Evolutionary conservation across 208 protist genomes (phyloP), one percentile per base, ranked within the genome.

Genomic region (Wallacemonas sp.): DNA sequence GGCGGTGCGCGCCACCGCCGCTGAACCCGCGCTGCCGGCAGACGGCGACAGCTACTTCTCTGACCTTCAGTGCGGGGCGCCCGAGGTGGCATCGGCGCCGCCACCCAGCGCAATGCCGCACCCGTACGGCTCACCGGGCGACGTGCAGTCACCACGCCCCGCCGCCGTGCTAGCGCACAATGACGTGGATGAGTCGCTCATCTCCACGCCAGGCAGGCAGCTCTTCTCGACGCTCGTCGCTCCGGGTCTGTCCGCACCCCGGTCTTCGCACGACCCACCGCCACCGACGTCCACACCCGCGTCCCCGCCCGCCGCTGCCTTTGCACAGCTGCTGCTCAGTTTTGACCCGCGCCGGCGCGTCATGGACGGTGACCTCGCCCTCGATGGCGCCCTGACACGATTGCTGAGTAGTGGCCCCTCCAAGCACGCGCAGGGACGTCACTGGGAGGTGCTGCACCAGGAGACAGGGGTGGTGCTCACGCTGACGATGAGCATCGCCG

Each of bases 371-470:
- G 64, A 64, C 30, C 68, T 77, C 38, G 64, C 64, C 42, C 59
- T 69, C 32, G 60, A 77, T 50, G 71, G 62, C 26, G 22, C 30
- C 1, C 44, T 62, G 13, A 64, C 71, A 1, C 52, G 46, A 17
- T 48, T 77, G 22, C 27, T 77, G 39, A 45, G 33, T 10, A 70
- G 62, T 32, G 71, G 64, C 3, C 71, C 71, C 6, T 61, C 60
- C 1, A 21, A 15, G 8, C 59, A 38, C 12, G 3, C 53, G 29
- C 52, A 36, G 17, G 71, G 71, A 6, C 53, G 71, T 22, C 10
- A 60, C 36, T 77, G 71, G 71, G n/a, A 63, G 30, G 53, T 77
- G 24, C 32, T 55, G 3, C 71, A 77, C 42, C 54, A 71, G 22
- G 59, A 66, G 41, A 77, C 62, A 17, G 64, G 48, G 30, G 50